Evolutionary conservation across 345 rosid genomes (phyloP).

Genomic region (Eucalyptus virginea): DNA sequence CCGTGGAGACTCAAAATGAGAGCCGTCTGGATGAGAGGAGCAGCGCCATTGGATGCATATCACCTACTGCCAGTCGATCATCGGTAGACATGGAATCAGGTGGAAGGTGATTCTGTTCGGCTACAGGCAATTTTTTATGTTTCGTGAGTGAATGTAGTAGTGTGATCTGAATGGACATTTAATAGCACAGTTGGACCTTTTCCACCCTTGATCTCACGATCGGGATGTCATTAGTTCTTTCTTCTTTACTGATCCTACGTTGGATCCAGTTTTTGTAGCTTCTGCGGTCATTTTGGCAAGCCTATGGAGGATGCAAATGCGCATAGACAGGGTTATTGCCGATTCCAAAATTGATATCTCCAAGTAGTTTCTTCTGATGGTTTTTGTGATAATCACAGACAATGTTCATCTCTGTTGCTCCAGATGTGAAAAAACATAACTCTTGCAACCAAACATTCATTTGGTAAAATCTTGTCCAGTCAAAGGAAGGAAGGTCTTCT

Average conservation of each 20-base stretch:
- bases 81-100: conserved; percentile 23
- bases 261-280: not conserved
- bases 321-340: not conserved
- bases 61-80: not conserved
- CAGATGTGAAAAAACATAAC: not conserved
- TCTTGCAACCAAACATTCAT: not conserved
- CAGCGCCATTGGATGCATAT: not conserved
- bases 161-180: not conserved
- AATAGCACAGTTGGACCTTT: not conserved
- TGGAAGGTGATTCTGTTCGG: conserved; percentile 15
- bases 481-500: not conserved
- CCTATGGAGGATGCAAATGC: not conserved
- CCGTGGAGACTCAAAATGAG: not conserved
- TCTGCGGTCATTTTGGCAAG: not conserved
- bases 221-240: not conserved
- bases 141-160: not conserved
- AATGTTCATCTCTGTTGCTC: not conserved
- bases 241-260: not conserved
- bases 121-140: not conserved
- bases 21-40: not conserved
- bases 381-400: not conserved
- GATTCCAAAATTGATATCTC: not conserved
- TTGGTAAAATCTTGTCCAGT: not conserved
- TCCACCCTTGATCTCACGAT: not conserved
- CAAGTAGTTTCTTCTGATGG: not conserved